Percentiles rank a stretch among this genome's conserved stretches.
Evolutionary conservation across 257 asterid genomes (phyloP).

Genomic region (Anisodus acutangulus): DNA sequence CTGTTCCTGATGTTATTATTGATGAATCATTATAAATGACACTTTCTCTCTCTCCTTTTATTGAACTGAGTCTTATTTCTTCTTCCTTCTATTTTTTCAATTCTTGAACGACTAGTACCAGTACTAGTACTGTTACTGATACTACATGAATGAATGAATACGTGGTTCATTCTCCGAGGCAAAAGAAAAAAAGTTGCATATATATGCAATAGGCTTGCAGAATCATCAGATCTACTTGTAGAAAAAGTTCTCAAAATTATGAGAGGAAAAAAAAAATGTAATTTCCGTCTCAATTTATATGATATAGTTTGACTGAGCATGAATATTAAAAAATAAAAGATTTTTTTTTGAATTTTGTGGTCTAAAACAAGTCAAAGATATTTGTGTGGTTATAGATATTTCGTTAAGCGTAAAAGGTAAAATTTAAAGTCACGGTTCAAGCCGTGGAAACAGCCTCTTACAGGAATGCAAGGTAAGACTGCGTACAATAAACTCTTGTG

Average conservation of each 20-base stretch:
- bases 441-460: no score
- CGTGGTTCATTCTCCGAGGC: constrained; percentile 59
- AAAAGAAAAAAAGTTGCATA: constrained; percentile 45
- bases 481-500: no score
- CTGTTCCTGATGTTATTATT: constrained; percentile 2
- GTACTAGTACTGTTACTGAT: not conserved
- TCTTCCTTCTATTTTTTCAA: constrained; percentile 4
- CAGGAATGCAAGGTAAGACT: no score
- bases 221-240: constrained; percentile 58
- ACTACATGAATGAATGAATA: constrained; percentile 33
- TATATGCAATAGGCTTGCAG: constrained; percentile 45
- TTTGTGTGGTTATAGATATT: no score
- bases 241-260: not conserved
- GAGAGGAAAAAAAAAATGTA: not conserved
- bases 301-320: no score
- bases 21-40: constrained; percentile 23
- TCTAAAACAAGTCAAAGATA: no score
- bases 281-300: no score
- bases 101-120: not conserved
- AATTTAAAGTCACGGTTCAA: no score
- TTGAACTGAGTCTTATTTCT: not conserved
- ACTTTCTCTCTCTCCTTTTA: constrained; percentile 37
- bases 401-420: no score
- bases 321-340: no score
- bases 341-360: no score